Evolutionary conservation across 202 grass and related monocot genomes (phyloP).

Genomic region (Eragrostis tef): DNA sequence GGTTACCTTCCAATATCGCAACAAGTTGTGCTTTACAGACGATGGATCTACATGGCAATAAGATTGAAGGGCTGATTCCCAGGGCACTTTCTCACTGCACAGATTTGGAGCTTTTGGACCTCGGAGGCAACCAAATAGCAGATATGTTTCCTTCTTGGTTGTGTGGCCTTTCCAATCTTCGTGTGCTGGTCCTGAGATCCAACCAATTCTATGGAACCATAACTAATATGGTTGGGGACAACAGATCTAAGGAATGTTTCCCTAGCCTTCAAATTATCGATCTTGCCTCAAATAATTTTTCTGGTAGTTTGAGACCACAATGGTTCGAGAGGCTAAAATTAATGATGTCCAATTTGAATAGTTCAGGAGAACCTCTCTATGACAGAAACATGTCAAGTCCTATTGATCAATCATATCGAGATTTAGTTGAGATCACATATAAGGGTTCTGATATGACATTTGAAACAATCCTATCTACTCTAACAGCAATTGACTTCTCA

Average conservation of each 20-base stretch:
- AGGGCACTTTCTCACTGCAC: slow-evolving; percentile 32
- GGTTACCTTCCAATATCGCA: slow-evolving; percentile 39
- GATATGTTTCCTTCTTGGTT: slow-evolving; percentile 59
- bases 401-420: no score
- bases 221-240: neutral
- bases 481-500: slow-evolving; percentile 59
- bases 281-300: slow-evolving; percentile 56
- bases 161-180: neutral
- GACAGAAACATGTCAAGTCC: neutral
- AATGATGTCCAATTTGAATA: slow-evolving; percentile 41
- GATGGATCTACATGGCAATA: slow-evolving; percentile 54
- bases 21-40: slow-evolving; percentile 41
- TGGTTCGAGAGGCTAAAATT: slow-evolving; percentile 38
- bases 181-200: slow-evolving; percentile 34
- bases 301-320: slow-evolving; percentile 31
- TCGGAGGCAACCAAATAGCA: slow-evolving; percentile 56
- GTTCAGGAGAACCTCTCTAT: neutral
- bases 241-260: neutral
- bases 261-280: slow-evolving; percentile 51
- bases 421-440: slow-evolving; percentile 39
- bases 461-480: slow-evolving; percentile 32
- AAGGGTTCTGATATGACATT: slow-evolving; percentile 46
- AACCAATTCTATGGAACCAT: slow-evolving; percentile 29
- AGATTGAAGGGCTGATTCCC: slow-evolving; percentile 48
- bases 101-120: slow-evolving; percentile 50